These are phyloP conservation scores for Boletus insuetus DNA, from an alignment of 768 basidiomycete species.

Conservation along the genomic window DNA sequence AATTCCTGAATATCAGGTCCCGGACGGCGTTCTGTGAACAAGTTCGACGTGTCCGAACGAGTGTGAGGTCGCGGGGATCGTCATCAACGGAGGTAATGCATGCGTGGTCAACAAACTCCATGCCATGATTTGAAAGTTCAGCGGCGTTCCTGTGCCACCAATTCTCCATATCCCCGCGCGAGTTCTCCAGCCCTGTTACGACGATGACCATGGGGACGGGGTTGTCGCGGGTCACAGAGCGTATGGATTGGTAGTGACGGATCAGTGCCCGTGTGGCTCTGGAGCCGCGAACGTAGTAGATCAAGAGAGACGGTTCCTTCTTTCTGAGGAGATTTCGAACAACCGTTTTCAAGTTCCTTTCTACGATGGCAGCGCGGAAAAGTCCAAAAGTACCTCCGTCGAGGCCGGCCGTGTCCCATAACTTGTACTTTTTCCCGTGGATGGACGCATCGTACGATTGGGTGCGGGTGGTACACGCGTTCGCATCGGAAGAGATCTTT, in stretches of 20 bases:
- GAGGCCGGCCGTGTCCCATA: conserved; percentile 38
- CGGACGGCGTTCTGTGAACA: conserved; percentile 24
- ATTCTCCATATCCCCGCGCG: conserved; percentile 31
- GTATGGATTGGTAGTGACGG: conserved; percentile 39
- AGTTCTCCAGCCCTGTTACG: conserved; percentile 40
- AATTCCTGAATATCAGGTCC: conserved; percentile 23
- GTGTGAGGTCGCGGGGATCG: conserved; percentile 14
- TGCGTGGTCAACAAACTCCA: conserved; percentile 31
- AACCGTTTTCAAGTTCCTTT: conserved; percentile 30
- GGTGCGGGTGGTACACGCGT: conserved; percentile 36
- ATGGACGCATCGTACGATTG: conserved; percentile 25
- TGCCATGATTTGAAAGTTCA: conserved; percentile 16
- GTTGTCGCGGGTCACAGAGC: conserved; percentile 27
- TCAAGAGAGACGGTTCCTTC: conserved; percentile 38
- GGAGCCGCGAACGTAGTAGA: conserved; percentile 41
- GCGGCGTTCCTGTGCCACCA: conserved; percentile 33
- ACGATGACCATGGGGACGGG: conserved; percentile 37
- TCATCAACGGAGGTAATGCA: conserved; percentile 33
- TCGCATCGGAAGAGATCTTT: conserved; percentile 29
- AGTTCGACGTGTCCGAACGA: conserved; percentile 17
- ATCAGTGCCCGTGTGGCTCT: conserved; percentile 37
- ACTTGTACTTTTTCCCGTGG: conserved; percentile 13
- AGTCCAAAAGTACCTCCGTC: conserved; percentile 30
- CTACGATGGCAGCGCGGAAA: conserved; percentile 20
- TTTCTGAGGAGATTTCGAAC: conserved; percentile 32